A percentile compares a stretch with the other conserved stretches of the same genome.
phyloP scores from a whole-genome alignment of 176 grass and related monocot genomes.

The Oryza glumipatula region DNA sequence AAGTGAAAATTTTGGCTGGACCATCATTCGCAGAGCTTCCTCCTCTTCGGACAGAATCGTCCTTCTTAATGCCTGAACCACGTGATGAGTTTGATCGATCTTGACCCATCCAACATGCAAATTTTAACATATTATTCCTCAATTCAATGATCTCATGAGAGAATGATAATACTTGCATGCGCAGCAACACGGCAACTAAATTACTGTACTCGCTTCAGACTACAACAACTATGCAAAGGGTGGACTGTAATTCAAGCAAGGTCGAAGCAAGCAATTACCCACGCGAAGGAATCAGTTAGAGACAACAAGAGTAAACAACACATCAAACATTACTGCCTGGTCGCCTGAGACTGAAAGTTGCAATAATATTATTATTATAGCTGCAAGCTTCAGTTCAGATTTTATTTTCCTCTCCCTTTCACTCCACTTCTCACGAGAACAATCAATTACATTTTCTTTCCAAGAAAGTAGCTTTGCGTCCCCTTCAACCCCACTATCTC shows the following conservation, averaged over 20 bases:
- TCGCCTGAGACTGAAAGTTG: constrained; percentile 19
- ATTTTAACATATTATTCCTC: constrained; percentile 26
- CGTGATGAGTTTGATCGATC: constrained; percentile 56
- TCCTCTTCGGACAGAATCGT: constrained; percentile 55
- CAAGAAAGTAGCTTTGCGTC: background rate
- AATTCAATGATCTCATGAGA: constrained; percentile 13
- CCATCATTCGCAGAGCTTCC: constrained; percentile 56
- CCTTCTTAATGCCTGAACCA: constrained; percentile 55
- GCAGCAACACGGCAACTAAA: background rate
- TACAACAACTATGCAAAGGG: constrained; percentile 31
- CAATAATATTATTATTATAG: background rate
- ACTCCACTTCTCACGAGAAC: background rate
- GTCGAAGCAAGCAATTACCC: constrained; percentile 30
- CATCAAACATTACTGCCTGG: constrained; percentile 40
- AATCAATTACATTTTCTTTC: background rate
- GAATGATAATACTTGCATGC: constrained; percentile 24
- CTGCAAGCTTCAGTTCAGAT: constrained; percentile 35
- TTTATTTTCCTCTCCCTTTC: constrained; percentile 19
- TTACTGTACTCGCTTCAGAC: constrained; percentile 17
- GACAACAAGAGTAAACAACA: constrained; percentile 38
- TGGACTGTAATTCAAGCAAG: constrained; percentile 49
- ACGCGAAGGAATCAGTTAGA: constrained; percentile 28
- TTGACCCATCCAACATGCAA: constrained; percentile 29
- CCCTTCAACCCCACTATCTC: constrained; percentile 1
- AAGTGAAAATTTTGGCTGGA: constrained; percentile 77